Base-by-base conservation (phyloP, 345 rosid species). In the Citrus sp. region DNA sequence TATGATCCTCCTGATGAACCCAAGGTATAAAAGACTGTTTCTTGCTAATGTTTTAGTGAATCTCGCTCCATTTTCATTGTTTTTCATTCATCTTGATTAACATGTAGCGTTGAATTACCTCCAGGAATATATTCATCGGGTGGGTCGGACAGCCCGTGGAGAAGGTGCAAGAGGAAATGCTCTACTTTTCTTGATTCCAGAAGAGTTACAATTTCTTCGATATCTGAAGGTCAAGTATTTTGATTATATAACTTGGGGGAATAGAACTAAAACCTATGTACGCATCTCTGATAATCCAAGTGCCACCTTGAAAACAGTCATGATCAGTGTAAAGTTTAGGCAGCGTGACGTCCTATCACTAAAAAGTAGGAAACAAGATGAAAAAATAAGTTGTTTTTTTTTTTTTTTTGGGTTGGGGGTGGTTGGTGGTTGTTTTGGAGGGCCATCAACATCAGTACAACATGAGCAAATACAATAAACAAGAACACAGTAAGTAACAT, bases 1-100 rank as follows among this genome's bases (percentile, higher is more conserved):
- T 97, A 89, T 82, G 99, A 97, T 88, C 99, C 99, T 82, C 98
- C 99, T 6, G 99, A 94, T 88, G 93, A 94, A 81, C 94, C 99
- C 79, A 87, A 93, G 98, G 93, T 95, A 80, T 77, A 13, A 37
- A 70, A 8, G 56, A n/a, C 68, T 59, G 2, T 49, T 70, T 73
- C 64, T 69, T 64, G 40, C 25, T 62, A 27, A 25, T 63, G 32
- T 70, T 72, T 71, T 37, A 37, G 14, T 32, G 40, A 3, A 49
- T 19, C 30, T 80, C n/a, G 35, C 19, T 76, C 5, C 75, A 7
- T 49, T 35, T 25, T 49, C 42, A 24, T 72, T 77, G 37, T 61
- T 74, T 40, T 32, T 30, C 65, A 56, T 65, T 25, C 32, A n/a
- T 32, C 27, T 67, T 64, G 13, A 21, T 68, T 86, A 35, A 64